Evolutionary conservation across 1,284 basidiomycete genomes (phyloP).

Genomic region (Lentinula novae-zelandiae): DNA sequence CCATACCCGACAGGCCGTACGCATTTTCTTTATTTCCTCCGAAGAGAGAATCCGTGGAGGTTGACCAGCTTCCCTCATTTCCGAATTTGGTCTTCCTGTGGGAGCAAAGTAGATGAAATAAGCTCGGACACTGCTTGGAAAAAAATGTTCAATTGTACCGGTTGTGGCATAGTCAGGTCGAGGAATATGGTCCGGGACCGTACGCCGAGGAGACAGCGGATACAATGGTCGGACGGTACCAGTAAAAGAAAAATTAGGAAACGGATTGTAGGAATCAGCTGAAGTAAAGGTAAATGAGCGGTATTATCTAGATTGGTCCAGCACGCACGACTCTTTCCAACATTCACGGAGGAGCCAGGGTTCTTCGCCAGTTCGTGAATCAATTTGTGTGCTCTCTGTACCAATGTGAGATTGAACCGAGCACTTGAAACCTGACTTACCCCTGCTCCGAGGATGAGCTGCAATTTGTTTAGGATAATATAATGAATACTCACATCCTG

Average conservation of each 20-base stretch:
- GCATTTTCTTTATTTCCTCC: conserved; percentile 79
- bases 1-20: conserved; percentile 70
- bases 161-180: conserved; percentile 77
- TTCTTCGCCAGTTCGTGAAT: conserved; percentile 57
- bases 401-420: background rate
- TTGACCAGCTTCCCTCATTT: conserved; percentile 54
- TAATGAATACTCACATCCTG: conserved; percentile 57
- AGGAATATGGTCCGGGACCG: conserved; percentile 72
- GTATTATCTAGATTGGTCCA: background rate
- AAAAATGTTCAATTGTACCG: conserved; percentile 42
- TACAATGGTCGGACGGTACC: conserved; percentile 74
- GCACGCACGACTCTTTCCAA: conserved; percentile 9
- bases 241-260: conserved; percentile 62
- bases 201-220: conserved; percentile 68
- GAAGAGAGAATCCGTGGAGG: conserved; percentile 59
- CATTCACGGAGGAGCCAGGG: conserved; percentile 11
- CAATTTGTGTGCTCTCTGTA: conserved; percentile 77
- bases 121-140: conserved; percentile 20
- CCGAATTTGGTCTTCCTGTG: conserved; percentile 60
- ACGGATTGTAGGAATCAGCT: conserved; percentile 77
- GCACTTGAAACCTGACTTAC: background rate
- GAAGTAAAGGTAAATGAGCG: background rate
- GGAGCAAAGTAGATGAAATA: conserved; percentile 14
- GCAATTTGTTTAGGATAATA: background rate
- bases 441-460: background rate